Conservation (phyloP, 768 basidiomycete species). For the Hericium alpestre region DNA sequence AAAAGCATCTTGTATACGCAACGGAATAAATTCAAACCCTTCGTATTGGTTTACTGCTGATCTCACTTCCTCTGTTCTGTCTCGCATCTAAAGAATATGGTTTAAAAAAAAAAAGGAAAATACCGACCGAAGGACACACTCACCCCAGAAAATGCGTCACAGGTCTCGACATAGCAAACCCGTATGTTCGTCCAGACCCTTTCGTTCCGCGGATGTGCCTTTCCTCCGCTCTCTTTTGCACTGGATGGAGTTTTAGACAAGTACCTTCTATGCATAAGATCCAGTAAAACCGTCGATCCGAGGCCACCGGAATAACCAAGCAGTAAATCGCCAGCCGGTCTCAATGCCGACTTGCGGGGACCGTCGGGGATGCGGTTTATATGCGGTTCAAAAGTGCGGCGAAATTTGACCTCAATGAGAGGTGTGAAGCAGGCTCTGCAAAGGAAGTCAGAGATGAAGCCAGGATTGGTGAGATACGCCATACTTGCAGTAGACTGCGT, state of each 20-base stretch:
- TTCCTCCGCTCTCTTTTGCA: constrained; percentile 37
- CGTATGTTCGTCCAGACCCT: constrained; percentile 51
- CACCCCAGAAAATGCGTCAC: constrained; percentile 51
- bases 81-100: constrained; percentile 31
- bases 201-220: constrained; percentile 53
- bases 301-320: constrained; percentile 74
- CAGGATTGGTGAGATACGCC: constrained; percentile 12
- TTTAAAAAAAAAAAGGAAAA: background rate
- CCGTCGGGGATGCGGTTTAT: constrained; percentile 48
- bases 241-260: constrained; percentile 25
- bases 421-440: constrained; percentile 57
- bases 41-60: constrained; percentile 36
- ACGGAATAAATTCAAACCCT: constrained; percentile 45
- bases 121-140: constrained; percentile 16
- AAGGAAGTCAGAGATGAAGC: background rate
- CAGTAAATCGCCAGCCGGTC: constrained; percentile 57
- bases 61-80: constrained; percentile 43
- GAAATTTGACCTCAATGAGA: constrained; percentile 52
- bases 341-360: constrained; percentile 46
- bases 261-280: constrained; percentile 54
- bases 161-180: constrained; percentile 65
- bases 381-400: constrained; percentile 50
- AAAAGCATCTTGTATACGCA: constrained; percentile 70
- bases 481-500: constrained; percentile 81
- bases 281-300: constrained; percentile 62